phyloP scores from a whole-genome alignment of 331 rosid genomes.

The Prunus yedoensis region DNA sequence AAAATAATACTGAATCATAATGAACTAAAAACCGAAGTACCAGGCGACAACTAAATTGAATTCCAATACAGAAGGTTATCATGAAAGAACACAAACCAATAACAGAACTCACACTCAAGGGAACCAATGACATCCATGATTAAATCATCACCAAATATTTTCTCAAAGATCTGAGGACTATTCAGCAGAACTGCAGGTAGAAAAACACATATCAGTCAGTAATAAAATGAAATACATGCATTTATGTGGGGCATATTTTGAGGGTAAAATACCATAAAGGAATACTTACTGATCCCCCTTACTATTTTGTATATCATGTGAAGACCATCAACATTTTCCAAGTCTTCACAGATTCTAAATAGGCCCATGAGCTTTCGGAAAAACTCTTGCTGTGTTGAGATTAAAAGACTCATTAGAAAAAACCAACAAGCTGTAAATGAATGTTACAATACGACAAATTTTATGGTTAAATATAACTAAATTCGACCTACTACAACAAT shows the following conservation, averaged over 20 bases:
- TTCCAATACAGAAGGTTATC: not conserved
- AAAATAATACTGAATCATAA: conserved; percentile 5
- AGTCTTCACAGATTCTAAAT: conserved; percentile 75
- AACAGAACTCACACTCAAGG: conserved; percentile 79
- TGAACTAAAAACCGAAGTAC: conserved; percentile 15
- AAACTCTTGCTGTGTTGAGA: conserved; percentile 69
- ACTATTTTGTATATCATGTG: conserved; percentile 91
- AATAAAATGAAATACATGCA: conserved; percentile 12
- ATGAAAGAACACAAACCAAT: conserved; percentile 11
- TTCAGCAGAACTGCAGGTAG: conserved; percentile 76
- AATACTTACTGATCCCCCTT: conserved; percentile 84
- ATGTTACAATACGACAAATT: not conserved
- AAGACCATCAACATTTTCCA: conserved; percentile 78
- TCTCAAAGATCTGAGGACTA: conserved; percentile 80
- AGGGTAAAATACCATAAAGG: conserved; percentile 17
- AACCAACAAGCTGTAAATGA: not conserved
- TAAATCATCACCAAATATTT: conserved; percentile 75
- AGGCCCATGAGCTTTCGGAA: conserved; percentile 74
- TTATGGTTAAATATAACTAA: not conserved
- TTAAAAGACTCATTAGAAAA: conserved; percentile 17
- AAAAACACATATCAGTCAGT: conserved; percentile 17
- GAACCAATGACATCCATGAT: conserved; percentile 87
- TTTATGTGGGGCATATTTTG: not conserved
- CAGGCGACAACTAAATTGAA: not conserved
- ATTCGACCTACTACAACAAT: conserved; percentile 1